These are phyloP conservation scores for Penicillium lagena DNA, from an alignment of 495 filamentous ascomycete genomes.

Conservation along the genomic window DNA sequence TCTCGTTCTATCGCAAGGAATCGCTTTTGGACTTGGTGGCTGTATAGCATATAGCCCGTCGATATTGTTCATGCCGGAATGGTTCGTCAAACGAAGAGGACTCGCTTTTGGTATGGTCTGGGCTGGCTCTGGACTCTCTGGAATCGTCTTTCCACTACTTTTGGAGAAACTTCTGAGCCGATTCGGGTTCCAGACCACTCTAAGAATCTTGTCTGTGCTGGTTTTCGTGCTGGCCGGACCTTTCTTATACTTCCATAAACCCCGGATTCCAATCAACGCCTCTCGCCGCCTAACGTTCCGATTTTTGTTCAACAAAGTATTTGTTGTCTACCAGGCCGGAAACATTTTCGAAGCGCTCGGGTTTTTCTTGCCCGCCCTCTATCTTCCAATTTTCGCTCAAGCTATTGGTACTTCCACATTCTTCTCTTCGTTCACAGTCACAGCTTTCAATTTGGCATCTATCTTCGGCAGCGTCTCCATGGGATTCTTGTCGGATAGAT, in stretches of 20 bases:
- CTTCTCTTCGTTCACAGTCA: slow-evolving; percentile 34
- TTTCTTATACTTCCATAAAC: slow-evolving; percentile 49
- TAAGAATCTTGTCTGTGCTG: slow-evolving; percentile 38
- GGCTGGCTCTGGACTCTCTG: slow-evolving; percentile 36
- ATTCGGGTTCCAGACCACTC: slow-evolving; percentile 47
- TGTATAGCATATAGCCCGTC: slow-evolving; percentile 41
- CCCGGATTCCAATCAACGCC: slow-evolving; percentile 38
- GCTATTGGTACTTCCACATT: slow-evolving; percentile 29
- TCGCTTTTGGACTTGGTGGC: slow-evolving; percentile 41
- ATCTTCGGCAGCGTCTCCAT: slow-evolving; percentile 53
- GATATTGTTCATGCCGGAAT: slow-evolving; percentile 45
- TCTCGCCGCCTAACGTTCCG: slow-evolving; percentile 19
- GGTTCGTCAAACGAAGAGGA: slow-evolving; percentile 44
- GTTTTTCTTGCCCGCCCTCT: slow-evolving; percentile 56
- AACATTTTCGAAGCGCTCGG: slow-evolving; percentile 51
- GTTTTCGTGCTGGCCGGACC: slow-evolving; percentile 44
- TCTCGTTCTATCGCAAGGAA: slow-evolving; percentile 45
- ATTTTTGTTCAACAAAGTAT: slow-evolving; percentile 41
- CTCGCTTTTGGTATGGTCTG: slow-evolving; percentile 46
- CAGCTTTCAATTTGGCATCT: slow-evolving; percentile 44
- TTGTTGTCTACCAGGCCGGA: slow-evolving; percentile 43
- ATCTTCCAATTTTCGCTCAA: slow-evolving; percentile 51
- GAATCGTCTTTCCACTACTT: slow-evolving; percentile 40
- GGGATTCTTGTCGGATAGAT: slow-evolving; percentile 49
- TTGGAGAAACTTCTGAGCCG: slow-evolving; percentile 38